phyloP scores from a whole-genome alignment of 2,329 filamentous ascomycete species.

The Tothia fuscella region DNA sequence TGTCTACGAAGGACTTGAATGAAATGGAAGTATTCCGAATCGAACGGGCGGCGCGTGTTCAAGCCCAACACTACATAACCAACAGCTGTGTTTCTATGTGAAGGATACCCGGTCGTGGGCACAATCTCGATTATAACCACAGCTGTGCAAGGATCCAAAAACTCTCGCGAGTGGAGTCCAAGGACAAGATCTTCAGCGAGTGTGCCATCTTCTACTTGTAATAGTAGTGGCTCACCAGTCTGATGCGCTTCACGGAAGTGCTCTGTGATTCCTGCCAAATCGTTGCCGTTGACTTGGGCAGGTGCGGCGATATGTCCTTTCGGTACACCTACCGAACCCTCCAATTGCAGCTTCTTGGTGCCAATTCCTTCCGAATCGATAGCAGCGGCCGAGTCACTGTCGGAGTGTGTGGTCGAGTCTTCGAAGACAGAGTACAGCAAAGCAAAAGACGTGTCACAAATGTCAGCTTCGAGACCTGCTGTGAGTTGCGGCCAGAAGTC shows the following conservation, averaged over 20 bases:
- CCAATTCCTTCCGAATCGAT: background rate
- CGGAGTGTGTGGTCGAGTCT: background rate
- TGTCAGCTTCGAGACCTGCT: background rate
- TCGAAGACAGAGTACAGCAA: background rate
- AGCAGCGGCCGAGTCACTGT: background rate
- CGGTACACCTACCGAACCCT: background rate
- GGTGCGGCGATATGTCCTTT: background rate
- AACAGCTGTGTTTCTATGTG: background rate
- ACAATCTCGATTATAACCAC: background rate
- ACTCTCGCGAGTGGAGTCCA: background rate
- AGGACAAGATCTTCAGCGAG: background rate
- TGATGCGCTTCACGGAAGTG: background rate
- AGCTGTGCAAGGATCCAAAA: background rate
- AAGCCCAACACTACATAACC: slow-evolving; percentile 1
- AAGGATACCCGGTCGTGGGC: background rate
- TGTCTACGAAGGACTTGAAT: background rate
- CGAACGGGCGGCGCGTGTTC: background rate
- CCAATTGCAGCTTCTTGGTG: background rate
- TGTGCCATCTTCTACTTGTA: background rate
- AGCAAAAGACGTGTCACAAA: background rate
- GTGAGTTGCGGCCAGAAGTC: background rate
- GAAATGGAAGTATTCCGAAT: background rate
- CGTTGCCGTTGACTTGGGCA: background rate
- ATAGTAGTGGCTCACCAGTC: background rate
- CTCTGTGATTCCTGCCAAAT: background rate